Conservation (phyloP, 345 rosid genomes). For the Melaleuca quinquenervia region DNA sequence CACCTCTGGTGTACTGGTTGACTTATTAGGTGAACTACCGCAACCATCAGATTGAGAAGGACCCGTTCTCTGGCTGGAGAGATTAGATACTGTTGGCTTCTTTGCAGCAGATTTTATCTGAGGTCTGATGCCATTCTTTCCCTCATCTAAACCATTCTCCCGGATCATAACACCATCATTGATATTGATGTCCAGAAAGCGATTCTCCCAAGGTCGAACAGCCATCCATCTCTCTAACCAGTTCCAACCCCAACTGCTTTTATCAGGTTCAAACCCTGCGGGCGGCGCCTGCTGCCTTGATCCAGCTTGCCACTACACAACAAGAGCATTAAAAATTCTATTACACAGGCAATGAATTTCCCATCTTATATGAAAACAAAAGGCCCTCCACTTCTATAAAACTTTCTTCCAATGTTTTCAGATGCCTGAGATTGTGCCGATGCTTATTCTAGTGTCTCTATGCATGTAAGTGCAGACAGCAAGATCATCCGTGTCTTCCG, state of each 20-base stretch:
- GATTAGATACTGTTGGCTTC: constrained; percentile 29
- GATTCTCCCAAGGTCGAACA: constrained; percentile 99
- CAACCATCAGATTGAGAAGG: constrained; percentile 63
- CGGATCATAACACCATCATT: constrained; percentile 58
- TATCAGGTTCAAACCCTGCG: constrained; percentile 78
- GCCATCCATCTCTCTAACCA: constrained; percentile 99
- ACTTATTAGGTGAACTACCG: constrained; percentile 49
- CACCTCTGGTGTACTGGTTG: constrained; percentile 36
- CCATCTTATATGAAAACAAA: background rate
- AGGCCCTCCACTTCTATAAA: background rate
- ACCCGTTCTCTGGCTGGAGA: constrained; percentile 51
- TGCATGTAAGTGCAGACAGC: background rate
- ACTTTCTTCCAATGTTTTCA: background rate
- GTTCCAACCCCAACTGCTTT: constrained; percentile 99
- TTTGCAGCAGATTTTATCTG: constrained; percentile 43
- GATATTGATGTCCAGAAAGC: constrained; percentile 85
- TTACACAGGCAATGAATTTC: background rate
- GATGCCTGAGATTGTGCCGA: background rate
- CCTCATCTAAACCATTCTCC: constrained; percentile 38
- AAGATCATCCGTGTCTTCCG: background rate
- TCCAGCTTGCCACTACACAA: constrained; percentile 93
- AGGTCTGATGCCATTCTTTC: constrained; percentile 32
- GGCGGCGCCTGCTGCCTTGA: constrained; percentile 55
- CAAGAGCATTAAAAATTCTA: background rate
- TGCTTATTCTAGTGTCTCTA: background rate